Base-by-base conservation (phyloP, 257 asterid genomes). In the Echites panduratus region DNA sequence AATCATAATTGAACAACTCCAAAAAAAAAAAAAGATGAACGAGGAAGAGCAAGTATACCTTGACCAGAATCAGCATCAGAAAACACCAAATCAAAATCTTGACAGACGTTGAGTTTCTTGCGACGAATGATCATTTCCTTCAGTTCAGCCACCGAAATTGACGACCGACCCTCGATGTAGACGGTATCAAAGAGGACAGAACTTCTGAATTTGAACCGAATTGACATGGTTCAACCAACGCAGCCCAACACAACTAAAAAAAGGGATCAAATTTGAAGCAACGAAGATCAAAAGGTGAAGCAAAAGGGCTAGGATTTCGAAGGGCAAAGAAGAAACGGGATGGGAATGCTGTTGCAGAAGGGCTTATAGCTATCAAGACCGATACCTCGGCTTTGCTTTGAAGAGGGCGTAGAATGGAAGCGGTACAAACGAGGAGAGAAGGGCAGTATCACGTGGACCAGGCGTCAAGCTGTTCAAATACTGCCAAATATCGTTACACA, bases 121-220 rank as follows among this genome's bases (percentile, higher is more conserved):
- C 83, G 83, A 22, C 79, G 82, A 20, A 88, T 62, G 27, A 93
- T 87, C 71, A 59, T 85, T 24, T 57, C 68, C 54, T 85, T 82
- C 59, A 91, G 81, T 82, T 93, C 97, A 1, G 84, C 68, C 10
- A 89, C 79, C 38, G 92, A 70, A 62, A 93, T 86, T 52, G 96
- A 85, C 44, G 71, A 26, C 72, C 89, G 96, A 54, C 87, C 85
- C 16, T 79, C 91, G 70, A 86, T 85, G 59, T 86, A 90, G 47
- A 87, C 80, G 77, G 89, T 58, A 43, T 89, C 96, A 70, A 81
- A 90, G 80, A 70, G 82, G 40, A 79, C 78, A 56, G 94, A 83
- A 76, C 97, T 93, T 82, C 94, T 82, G 78, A 93, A 93, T 82
- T 85, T 89, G 87, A 84, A 93, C 81, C 85, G 86, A 76, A 93